Percentiles rank a stretch among this genome's conserved stretches.
These are phyloP conservation scores for Neurospora sp. DNA, from an alignment of 495 filamentous ascomycete genomes.

Conservation along the genomic window DNA sequence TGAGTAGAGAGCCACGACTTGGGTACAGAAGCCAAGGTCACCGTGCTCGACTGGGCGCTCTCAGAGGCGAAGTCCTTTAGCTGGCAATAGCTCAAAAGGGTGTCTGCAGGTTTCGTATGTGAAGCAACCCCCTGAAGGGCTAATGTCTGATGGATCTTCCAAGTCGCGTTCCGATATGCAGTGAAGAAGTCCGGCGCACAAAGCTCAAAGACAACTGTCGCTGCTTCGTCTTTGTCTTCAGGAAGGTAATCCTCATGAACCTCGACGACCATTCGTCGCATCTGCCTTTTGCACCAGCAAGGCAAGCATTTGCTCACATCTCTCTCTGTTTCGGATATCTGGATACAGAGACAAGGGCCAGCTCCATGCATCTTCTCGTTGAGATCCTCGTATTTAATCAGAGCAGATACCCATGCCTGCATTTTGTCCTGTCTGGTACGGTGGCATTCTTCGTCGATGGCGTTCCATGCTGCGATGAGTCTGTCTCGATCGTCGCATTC, in stretches of 20 bases:
- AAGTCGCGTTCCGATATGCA: constrained; percentile 38
- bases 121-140: constrained; percentile 6
- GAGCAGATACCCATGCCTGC: neutral
- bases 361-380: neutral
- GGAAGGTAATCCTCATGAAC: constrained; percentile 41
- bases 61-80: constrained; percentile 7
- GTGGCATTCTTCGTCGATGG: neutral
- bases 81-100: constrained; percentile 9
- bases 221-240: constrained; percentile 10
- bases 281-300: constrained; percentile 9
- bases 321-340: neutral
- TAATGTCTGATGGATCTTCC: constrained; percentile 21
- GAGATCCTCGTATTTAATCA: neutral
- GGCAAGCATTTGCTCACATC: neutral
- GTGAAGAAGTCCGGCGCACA: constrained; percentile 24
- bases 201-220: constrained; percentile 36
- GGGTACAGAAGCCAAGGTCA: constrained; percentile 22
- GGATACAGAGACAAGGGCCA: neutral
- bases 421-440: neutral
- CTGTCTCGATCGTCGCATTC: neutral
- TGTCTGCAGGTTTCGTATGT: constrained; percentile 6
- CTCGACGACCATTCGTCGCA: constrained; percentile 26
- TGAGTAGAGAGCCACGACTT: constrained; percentile 19
- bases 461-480: neutral
- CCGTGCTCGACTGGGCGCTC: neutral